A percentile compares a stretch with the other conserved stretches of the same genome.
phyloP scores from a whole-genome alignment of 2,329 filamentous ascomycete genomes.

The Diaporthe sp. region DNA sequence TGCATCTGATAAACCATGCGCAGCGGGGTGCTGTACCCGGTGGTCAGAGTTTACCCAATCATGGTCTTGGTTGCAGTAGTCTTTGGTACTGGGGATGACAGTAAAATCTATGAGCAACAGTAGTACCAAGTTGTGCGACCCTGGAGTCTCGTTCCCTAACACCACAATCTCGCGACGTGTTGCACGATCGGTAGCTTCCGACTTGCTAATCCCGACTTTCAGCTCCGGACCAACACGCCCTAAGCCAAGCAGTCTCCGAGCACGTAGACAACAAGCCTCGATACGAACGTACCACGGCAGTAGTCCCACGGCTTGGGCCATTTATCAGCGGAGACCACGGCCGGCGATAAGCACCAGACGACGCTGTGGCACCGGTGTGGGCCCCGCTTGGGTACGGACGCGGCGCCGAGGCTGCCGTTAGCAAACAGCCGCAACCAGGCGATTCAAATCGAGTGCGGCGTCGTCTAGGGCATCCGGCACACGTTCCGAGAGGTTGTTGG shows the following conservation, averaged over 20 bases:
- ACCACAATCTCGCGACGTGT: not conserved
- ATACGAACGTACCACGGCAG: slow-evolving; percentile 25
- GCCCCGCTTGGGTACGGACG: not conserved
- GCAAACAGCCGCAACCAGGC: slow-evolving; percentile 2
- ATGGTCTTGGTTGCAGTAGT: slow-evolving; percentile 11
- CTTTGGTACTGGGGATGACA: not conserved
- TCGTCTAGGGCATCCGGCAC: not conserved
- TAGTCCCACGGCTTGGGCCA: not conserved
- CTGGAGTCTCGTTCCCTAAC: not conserved
- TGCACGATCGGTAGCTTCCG: not conserved
- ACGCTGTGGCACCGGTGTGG: slow-evolving; percentile 1
- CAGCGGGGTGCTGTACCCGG: slow-evolving; percentile 13
- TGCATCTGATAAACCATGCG: slow-evolving; percentile 18
- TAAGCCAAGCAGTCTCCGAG: slow-evolving; percentile 2
- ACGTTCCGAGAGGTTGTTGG: not conserved
- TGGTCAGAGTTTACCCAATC: not conserved
- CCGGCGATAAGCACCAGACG: not conserved
- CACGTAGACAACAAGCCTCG: not conserved
- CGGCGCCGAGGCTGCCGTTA: slow-evolving; percentile 12
- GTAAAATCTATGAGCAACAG: not conserved
- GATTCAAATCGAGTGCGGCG: not conserved
- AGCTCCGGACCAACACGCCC: not conserved
- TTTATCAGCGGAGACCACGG: slow-evolving; percentile 2
- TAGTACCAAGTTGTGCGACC: slow-evolving; percentile 25
- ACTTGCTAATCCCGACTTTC: not conserved